phyloP scores from a whole-genome alignment of 331 rosid species.

The Malus hybrid region DNA sequence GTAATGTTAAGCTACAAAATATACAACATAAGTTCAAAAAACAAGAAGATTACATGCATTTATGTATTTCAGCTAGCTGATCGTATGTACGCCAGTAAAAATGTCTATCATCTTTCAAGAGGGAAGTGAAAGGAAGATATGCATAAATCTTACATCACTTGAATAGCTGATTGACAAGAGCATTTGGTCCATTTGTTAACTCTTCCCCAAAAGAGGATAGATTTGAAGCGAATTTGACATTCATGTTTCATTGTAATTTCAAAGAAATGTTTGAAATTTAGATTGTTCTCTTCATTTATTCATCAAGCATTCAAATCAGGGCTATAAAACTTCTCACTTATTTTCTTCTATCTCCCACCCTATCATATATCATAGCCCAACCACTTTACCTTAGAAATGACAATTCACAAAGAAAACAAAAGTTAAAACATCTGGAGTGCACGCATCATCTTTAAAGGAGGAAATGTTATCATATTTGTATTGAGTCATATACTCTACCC shows the following conservation, averaged over 20 bases:
- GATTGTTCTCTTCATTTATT: not conserved
- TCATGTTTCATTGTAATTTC: not conserved
- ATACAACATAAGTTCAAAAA: slow-evolving; percentile 10
- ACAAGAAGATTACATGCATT: not conserved
- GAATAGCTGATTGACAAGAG: not conserved
- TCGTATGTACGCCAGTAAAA: not conserved
- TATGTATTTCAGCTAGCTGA: too few species aligned
- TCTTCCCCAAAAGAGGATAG: not conserved
- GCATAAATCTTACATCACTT: not conserved
- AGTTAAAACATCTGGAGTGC: not conserved
- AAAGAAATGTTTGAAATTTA: not conserved
- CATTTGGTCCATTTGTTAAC: not conserved
- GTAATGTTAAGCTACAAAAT: slow-evolving; percentile 70
- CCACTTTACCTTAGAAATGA: not conserved
- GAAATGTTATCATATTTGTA: not conserved
- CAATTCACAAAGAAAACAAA: not conserved
- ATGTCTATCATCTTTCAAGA: not conserved
- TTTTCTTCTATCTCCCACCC: not conserved
- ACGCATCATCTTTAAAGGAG: not conserved
- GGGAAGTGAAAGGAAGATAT: not conserved
- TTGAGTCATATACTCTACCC: not conserved
- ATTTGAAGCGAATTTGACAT: not conserved
- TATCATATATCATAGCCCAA: not conserved
- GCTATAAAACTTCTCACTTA: not conserved
- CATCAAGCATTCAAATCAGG: not conserved